Evolutionary conservation across 768 basidiomycete genomes (phyloP), one percentile per base, ranked within the genome.

Genomic region (Jaapia argillacea): DNA sequence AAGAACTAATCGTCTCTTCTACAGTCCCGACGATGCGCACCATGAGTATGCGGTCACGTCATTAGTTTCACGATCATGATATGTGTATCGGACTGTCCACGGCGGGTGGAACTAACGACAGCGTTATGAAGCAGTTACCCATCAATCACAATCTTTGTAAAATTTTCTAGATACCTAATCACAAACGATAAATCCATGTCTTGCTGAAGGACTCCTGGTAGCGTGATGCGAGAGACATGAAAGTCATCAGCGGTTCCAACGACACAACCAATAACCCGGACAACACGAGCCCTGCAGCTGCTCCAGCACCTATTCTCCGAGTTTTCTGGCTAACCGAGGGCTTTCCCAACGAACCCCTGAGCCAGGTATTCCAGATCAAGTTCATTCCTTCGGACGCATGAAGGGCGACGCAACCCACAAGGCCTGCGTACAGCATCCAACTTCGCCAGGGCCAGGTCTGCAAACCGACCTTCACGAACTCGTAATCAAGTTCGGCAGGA

Each of bases 401-500:
- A 39, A 81, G 52, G 0, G 70, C 64, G 0, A 74, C 72, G 20
- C 71, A 66, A 1, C 62, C 61, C 0, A 84, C 70, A 6, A 92
- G 70, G 0, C 73, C 79, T 1, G 66, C 57, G 51, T 92, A 90
- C 36, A 81, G 58, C 2, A 74, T 44, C 72, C 72, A 78, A 52
- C 72, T 81, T 28, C 74, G 65, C 55, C 64, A 60, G 0, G 85
- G 84, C 73, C 79, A 87, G 14, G 45, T 61, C 13, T 67, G 65
- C 28, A 90, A 59, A 2, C 75, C 84, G 4, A 73, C 69, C 56
- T 90, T 89, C 45, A 91, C 85, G 57, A 81, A 90, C 49, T 89
- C 83, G 56, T 74, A 91, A 59, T 87, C 81, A 27, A 92, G 71
- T 53, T 91, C 86, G 0, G 80, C 68, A 0, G 88, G 87, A 13